Base-by-base conservation (phyloP, 2,329 filamentous ascomycete genomes). In the Ilyonectria sp. region DNA sequence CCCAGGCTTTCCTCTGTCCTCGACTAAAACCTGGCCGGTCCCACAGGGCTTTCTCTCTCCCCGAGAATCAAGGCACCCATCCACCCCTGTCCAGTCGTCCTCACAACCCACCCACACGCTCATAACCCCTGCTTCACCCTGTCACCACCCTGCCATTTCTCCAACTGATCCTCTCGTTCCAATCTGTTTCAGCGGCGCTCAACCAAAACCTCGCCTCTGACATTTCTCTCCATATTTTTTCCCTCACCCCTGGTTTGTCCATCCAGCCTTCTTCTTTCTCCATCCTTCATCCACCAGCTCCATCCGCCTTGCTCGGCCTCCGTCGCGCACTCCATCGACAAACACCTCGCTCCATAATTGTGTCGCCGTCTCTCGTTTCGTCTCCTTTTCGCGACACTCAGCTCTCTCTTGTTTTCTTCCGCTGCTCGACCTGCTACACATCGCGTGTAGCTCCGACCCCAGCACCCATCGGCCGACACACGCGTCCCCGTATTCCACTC, bases 181-280 rank as follows among this genome's bases (percentile, higher is more conserved):
- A 65, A 60, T 60, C 64, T 68, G 69, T 71, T 71, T 71, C 69
- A 71, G 68, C 65, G 60, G 46, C 44, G 61, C 57, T 65, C 61
- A 68, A 62, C 58, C 60, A 61, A 64, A 67, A 65, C 66, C 58
- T 67, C 29, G 29, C 59, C 60, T 66, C 65, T 59, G 29, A 53
- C 67, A 44, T 47, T 60, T 44, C 54, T 57, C 29, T 40, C 57
- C 54, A 49, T 60, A 49, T 60, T 46, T 52, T 49, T 44, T 47
- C 33, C 56, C 23, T 40, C 21, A 54, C 50, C 31, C 44, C 50
- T 65, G 52, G 40, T 37, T 49, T 19, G 29, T 37, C 26, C 29
- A 15, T 49, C 29, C 43, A 35, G 19, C 50, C 19, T 37, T 52
- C 49, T 19, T 53, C 33, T n/a, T 53, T 47, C 55, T 65, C 56